Evolutionary conservation across 2,329 filamentous ascomycete genomes (phyloP), one percentile per base, ranked within the genome.

Genomic region (Fusarium neocosmosporiellum): DNA sequence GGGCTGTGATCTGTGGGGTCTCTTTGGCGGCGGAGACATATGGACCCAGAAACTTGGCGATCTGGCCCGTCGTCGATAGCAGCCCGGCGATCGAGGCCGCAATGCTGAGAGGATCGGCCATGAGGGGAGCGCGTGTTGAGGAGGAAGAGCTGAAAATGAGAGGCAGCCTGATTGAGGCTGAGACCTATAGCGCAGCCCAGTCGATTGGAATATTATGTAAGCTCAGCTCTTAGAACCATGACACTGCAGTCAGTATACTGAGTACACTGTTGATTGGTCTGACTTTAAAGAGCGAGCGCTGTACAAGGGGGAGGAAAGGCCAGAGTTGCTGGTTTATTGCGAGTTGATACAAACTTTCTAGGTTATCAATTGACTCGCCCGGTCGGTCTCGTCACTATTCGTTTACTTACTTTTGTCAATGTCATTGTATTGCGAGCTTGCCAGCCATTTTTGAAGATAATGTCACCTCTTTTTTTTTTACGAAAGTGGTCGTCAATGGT

Each of bases 11-110:
- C 20, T 64, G 66, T 1, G 71, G 71, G 1, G 69, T 74, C 2
- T 74, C 71, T n/a, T 69, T 74, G 0, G 61, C 50, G 0, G 69
- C 71, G 0, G 69, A 70, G 2, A 70, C 50, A 36, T 74, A 74
- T 0, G 69, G 72, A 0, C 54, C 43, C 1, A 72, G 58, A 2
- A 70, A 54, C 9, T 70, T 70, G 18, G 14, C 54, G 0, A 66
- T 33, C 6, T 71, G 54, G 0, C 48, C 67, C 0, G 54, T 53
- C 2, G 62, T 58, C 0, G 65, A 69, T 0, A 69, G 41, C 0
- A 73, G 61, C 1, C 65, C 71, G 1, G 68, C 67, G 2, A 73
- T 71, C 0, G 65, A 73, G 13, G 67, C 71, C 14, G 65, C 62
- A 8, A 73, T 29, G 5, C 67, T 69, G 10, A 73, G 5, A 0